These are phyloP conservation scores for Leavenworthia alabamica DNA, from an alignment of 345 rosid species.

Conservation along the genomic window DNA sequence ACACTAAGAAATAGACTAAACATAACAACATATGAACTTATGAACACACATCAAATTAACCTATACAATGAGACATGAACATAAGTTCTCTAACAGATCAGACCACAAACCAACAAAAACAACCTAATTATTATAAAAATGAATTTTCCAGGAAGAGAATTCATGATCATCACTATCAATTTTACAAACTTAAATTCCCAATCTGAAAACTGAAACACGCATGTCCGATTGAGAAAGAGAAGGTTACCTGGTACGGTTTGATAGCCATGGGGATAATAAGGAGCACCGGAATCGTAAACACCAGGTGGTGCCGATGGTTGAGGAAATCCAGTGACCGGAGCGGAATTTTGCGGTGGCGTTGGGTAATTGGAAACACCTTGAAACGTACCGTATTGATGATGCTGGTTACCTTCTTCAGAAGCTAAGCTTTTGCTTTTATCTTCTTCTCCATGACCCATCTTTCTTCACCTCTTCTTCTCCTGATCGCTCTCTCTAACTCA, in stretches of 20 bases:
- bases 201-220: background rate
- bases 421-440: conserved; percentile 36
- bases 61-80: no score
- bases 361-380: conserved; percentile 93
- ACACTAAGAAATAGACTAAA: background rate
- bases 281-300: conserved; percentile 31
- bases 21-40: background rate
- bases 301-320: conserved; percentile 84
- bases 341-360: conserved; percentile 46
- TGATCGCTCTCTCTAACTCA: background rate
- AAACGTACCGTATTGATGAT: conserved; percentile 82
- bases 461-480: background rate
- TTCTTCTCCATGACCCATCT: conserved; percentile 37
- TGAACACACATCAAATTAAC: no score
- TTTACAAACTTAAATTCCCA: background rate
- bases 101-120: no score
- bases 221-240: background rate
- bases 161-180: no score
- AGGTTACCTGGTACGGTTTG: conserved; percentile 62
- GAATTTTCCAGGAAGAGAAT: no score
- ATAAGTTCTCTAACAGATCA: no score
- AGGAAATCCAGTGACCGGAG: conserved; percentile 76
- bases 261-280: conserved; percentile 60
- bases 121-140: no score
- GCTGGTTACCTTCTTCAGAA: conserved; percentile 27